Percentiles rank a stretch among this genome's conserved stretches.
Conservation (phyloP, 164 flowering plant species). For the Buxus sempervirens region DNA sequence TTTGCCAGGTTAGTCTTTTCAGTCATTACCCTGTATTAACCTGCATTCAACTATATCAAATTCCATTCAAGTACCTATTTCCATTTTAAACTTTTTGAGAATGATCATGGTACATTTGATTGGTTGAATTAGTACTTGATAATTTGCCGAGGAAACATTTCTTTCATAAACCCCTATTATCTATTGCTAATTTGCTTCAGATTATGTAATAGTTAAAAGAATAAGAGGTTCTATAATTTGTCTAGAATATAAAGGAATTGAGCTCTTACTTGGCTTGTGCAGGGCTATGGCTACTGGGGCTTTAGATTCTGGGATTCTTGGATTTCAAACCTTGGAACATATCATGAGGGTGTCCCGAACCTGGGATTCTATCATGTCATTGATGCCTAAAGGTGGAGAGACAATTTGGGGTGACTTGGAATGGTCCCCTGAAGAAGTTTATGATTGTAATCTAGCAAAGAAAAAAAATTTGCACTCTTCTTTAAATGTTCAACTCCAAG, state of each 20-base stretch:
- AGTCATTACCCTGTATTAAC: not conserved
- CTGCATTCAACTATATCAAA: not conserved
- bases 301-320: conserved; percentile 50
- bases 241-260: not conserved
- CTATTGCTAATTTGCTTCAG: not conserved
- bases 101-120: not conserved
- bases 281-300: conserved; percentile 77
- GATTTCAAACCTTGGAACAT: conserved; percentile 61
- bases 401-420: conserved; percentile 78
- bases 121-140: not conserved
- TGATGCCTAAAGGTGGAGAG: conserved; percentile 86
- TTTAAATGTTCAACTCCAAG: conserved; percentile 12
- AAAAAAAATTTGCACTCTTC: conserved; percentile 20
- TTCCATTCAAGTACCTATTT: not conserved
- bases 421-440: conserved; percentile 72
- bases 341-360: conserved; percentile 57
- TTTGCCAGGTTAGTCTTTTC: conserved; percentile 44
- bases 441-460: conserved; percentile 34
- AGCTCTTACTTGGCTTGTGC: conserved; percentile 11
- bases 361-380: conserved; percentile 69
- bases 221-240: not conserved
- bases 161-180: no score
- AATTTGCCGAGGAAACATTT: not conserved
- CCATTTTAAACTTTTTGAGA: not conserved
- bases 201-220: not conserved